These are phyloP conservation scores for Kappamyces sp. DNA, from an alignment of 192 early-diverging fungal genomes.

Conservation along the genomic window DNA sequence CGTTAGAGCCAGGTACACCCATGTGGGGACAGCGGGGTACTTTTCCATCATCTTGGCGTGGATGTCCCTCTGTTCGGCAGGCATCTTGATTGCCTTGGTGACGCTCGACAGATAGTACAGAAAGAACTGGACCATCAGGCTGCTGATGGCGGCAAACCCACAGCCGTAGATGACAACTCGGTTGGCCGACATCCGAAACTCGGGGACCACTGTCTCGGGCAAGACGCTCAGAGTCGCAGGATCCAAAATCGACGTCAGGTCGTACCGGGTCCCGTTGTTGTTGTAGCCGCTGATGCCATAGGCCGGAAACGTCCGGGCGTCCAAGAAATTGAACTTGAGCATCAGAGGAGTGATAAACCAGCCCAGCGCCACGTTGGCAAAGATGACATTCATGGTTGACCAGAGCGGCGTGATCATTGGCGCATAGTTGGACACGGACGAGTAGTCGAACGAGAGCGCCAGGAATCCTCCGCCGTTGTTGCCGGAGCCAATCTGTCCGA, in stretches of 20 bases:
- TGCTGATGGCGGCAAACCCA: constrained; percentile 16
- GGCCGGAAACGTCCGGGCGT: constrained; percentile 24
- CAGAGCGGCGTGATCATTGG: constrained; percentile 70
- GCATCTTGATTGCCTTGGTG: not conserved
- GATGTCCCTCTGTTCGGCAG: constrained; percentile 43
- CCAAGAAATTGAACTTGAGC: constrained; percentile 22
- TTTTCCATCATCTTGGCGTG: constrained; percentile 67
- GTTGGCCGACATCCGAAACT: constrained; percentile 5
- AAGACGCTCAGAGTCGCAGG: constrained; percentile 9
- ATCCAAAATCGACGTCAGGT: constrained; percentile 19
- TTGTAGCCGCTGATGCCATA: constrained; percentile 7
- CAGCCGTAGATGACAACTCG: constrained; percentile 15
- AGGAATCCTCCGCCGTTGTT: constrained; percentile 19
- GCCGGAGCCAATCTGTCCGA: constrained; percentile 11
- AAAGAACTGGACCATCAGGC: constrained; percentile 18
- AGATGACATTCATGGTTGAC: constrained; percentile 64
- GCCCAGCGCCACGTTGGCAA: constrained; percentile 65
- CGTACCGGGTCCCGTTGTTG: constrained; percentile 8
- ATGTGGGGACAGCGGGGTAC: constrained; percentile 71
- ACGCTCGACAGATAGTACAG: constrained; percentile 17
- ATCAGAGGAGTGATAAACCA: constrained; percentile 64
- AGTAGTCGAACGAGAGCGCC: constrained; percentile 73
- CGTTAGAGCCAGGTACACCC: constrained; percentile 56
- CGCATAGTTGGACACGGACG: constrained; percentile 49
- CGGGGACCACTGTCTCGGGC: not conserved